Conservation (phyloP, 78 protist species). For the Dictyostelium intermedium region DNA sequence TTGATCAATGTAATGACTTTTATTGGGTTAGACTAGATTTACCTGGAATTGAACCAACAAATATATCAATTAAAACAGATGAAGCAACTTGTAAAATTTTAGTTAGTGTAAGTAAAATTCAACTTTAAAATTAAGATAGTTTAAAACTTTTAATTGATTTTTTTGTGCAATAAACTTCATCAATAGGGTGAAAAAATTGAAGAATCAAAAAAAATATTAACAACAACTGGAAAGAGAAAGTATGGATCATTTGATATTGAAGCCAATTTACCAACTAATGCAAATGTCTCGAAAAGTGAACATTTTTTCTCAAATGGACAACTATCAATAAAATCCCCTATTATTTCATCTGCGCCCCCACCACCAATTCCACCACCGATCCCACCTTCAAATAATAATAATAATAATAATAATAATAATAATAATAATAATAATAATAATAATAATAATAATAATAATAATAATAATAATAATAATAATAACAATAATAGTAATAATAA, state of each 20-base stretch:
- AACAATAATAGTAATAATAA: neutral
- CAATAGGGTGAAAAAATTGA: constrained; percentile 31
- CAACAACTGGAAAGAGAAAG: constrained; percentile 9
- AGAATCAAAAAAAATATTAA: neutral
- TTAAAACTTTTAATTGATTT: no score
- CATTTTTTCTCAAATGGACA: constrained; percentile 35
- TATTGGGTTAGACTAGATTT: constrained; percentile 49
- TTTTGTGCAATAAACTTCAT: no score
- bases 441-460: neutral
- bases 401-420: neutral
- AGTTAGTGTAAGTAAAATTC: neutral
- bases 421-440: neutral
- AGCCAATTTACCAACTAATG: constrained; percentile 1
- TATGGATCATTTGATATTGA: constrained; percentile 45
- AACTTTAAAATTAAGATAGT: no score
- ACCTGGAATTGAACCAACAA: constrained; percentile 24
- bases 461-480: neutral
- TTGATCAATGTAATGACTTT: neutral
- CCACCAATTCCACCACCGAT: neutral
- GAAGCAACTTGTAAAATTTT: constrained; percentile 47
- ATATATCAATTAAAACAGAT: constrained; percentile 41
- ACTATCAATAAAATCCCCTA: constrained; percentile 27
- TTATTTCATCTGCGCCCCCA: neutral
- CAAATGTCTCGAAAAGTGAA: constrained; percentile 5
- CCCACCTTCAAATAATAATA: neutral